A percentile compares a stretch with the other conserved stretches of the same genome.
Conservation (phyloP, 1,139 yeast species). For the Arxiozyma heterogenica region DNA sequence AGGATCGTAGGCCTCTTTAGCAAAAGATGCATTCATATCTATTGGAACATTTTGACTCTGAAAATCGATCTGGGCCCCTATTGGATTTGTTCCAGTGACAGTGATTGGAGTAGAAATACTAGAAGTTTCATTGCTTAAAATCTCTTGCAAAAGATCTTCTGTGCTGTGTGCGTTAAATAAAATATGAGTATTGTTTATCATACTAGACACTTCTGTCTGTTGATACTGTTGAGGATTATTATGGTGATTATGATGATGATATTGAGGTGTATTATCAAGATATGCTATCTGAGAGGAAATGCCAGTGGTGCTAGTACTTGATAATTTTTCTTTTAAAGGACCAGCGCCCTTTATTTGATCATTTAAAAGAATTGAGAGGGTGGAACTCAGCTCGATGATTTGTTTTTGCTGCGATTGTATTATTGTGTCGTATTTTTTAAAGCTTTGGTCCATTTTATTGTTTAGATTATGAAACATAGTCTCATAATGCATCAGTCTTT, state of each 20-base stretch:
- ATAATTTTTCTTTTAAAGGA: slow-evolving; percentile 21
- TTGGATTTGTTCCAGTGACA: neutral
- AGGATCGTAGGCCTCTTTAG: neutral
- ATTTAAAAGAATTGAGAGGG: slow-evolving; percentile 21
- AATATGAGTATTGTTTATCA: neutral
- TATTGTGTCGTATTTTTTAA: slow-evolving; percentile 26
- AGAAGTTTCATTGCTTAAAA: neutral
- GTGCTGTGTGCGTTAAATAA: neutral
- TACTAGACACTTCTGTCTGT: neutral
- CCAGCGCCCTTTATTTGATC: slow-evolving; percentile 26
- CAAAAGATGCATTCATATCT: neutral
- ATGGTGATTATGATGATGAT: neutral
- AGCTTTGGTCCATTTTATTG: slow-evolving; percentile 26
- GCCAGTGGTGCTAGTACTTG: neutral
- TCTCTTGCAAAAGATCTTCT: neutral
- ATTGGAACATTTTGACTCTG: neutral
- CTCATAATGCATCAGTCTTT: slow-evolving; percentile 26
- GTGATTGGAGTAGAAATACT: neutral
- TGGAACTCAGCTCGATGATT: slow-evolving; percentile 23
- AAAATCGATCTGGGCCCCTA: neutral
- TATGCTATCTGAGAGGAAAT: neutral
- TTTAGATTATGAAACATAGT: slow-evolving; percentile 26
- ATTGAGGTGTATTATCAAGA: neutral
- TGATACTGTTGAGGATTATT: neutral
- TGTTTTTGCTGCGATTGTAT: slow-evolving; percentile 28